phyloP scores from a whole-genome alignment of 805 yeast genomes.

The Candida michaelii region DNA sequence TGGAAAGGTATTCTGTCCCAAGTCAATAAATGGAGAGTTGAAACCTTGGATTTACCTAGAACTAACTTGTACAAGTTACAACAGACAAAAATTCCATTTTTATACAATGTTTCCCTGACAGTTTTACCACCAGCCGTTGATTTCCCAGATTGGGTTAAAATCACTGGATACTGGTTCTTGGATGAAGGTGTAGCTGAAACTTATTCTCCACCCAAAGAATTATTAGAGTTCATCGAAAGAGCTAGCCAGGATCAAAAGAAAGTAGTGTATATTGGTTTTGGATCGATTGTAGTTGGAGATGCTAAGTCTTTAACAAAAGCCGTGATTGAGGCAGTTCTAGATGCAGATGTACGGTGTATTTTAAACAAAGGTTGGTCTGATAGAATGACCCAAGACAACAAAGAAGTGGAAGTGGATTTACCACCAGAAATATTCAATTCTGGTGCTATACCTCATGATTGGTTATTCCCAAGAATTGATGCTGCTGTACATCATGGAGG shows the following conservation, averaged over 20 bases:
- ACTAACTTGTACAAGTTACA: slow-evolving; percentile 72
- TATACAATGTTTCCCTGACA: slow-evolving; percentile 85
- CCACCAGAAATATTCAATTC: slow-evolving; percentile 70
- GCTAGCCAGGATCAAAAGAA: slow-evolving; percentile 66
- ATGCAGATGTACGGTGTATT: slow-evolving; percentile 82
- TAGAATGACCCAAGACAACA: slow-evolving; percentile 47
- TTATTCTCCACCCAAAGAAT: slow-evolving; percentile 60
- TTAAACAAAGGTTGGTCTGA: slow-evolving; percentile 96
- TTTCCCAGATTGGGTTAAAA: slow-evolving; percentile 92
- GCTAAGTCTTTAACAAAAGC: slow-evolving; percentile 77
- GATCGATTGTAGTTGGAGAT: slow-evolving; percentile 87
- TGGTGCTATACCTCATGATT: slow-evolving; percentile 85
- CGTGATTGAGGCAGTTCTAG: slow-evolving; percentile 71
- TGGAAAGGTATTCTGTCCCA: slow-evolving; percentile 92
- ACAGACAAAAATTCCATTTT: slow-evolving; percentile 79
- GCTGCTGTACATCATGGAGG: slow-evolving; percentile 99
- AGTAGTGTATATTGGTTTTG: slow-evolving; percentile 90
- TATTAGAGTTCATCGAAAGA: slow-evolving; percentile 56
- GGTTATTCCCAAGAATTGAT: slow-evolving; percentile 87
- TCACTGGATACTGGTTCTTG: slow-evolving; percentile 94
- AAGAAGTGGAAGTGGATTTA: slow-evolving; percentile 40
- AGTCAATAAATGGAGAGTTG: slow-evolving; percentile 83
- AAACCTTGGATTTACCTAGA: slow-evolving; percentile 59
- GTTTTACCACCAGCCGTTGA: slow-evolving; percentile 92
- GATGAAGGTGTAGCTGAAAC: slow-evolving; percentile 55